Conservation (phyloP, 2,329 filamentous ascomycete genomes). For the Atkinsonella texensis region DNA sequence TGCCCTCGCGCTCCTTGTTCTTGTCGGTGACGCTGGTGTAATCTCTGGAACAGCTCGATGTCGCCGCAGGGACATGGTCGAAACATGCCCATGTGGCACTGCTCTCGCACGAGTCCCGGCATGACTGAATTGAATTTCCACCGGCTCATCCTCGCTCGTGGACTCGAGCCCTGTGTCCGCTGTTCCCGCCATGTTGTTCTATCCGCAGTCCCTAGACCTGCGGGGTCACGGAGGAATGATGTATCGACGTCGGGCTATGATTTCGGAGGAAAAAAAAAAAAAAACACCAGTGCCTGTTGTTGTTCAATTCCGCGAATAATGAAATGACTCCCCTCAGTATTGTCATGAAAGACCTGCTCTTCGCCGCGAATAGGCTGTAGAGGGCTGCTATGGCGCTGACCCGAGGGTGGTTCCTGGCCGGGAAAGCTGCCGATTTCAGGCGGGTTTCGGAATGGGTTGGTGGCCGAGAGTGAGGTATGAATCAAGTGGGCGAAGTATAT, state of each 20-base stretch:
- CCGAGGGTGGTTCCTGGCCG: background rate
- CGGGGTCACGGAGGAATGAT: background rate
- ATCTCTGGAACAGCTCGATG: no score
- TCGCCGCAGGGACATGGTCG: no score
- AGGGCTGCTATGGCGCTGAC: background rate
- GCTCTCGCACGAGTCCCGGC: background rate
- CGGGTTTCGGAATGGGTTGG: background rate
- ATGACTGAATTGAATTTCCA: conserved; percentile 20
- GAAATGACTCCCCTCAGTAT: background rate
- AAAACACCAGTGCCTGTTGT: background rate
- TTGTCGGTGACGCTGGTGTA: background rate
- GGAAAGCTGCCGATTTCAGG: background rate
- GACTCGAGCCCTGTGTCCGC: conserved; percentile 7
- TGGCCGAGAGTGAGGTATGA: background rate
- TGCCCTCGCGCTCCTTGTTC: background rate
- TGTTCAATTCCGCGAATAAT: background rate
- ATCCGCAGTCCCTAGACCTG: background rate
- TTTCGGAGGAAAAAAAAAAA: background rate
- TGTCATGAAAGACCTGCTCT: background rate
- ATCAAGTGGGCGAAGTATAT: background rate
- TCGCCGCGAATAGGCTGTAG: background rate
- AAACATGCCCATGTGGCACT: conserved; percentile 1
- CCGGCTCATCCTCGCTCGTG: conserved; percentile 20
- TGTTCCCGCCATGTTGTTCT: conserved; percentile 9
- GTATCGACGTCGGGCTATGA: background rate